Base-by-base conservation (phyloP, 805 yeast genomes). In the Pichia heedii region DNA sequence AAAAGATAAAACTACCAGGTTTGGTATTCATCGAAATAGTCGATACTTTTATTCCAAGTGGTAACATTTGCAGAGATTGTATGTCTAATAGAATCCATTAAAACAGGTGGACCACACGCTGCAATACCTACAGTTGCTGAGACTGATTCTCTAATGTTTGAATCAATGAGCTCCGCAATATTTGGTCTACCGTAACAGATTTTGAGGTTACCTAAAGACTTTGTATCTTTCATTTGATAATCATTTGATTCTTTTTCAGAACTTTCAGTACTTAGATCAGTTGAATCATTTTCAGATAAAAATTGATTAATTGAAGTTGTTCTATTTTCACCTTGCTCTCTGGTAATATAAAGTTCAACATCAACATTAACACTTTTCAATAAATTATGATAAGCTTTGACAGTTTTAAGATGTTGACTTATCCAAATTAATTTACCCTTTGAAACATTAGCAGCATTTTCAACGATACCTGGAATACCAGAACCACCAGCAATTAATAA, bases 401-500 rank as follows among this genome's bases (percentile, higher is more conserved):
- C 54, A 7, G 79, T 69, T 16, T 63, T 58, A 41, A 68, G 58
- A 22, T 73, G 72, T 40, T 78, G 66, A 5, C 80, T 62, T 5
- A 75, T 67, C 94, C 94, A 85, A 22, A 73, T 54, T 45, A 83
- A 67, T 44, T 73, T 71, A 26, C 69, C 60, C 6, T 42, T 45
- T 18, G 58, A 56, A 68, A 54, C 43, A 3, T 42, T 37, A 2
- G 36, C 12, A 2, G 68, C 69, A 50, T 70, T 71, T 18, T 69
- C 66, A 38, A 63, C 60, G 21, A 70, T 61, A 20, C 77, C 82
- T 0, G 89, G 81, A 39, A 79, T 66, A 38, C 90, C 90, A 39
- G 74, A 72, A 19, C 90, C 90, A 36, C 86, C 88, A 6, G 87
- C 81, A 21, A 81, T 46, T 38, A 79, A 67, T 5, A 79, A 61